Conservation (phyloP, 305 asterid genomes). For the Solanum hybrid region DNA sequence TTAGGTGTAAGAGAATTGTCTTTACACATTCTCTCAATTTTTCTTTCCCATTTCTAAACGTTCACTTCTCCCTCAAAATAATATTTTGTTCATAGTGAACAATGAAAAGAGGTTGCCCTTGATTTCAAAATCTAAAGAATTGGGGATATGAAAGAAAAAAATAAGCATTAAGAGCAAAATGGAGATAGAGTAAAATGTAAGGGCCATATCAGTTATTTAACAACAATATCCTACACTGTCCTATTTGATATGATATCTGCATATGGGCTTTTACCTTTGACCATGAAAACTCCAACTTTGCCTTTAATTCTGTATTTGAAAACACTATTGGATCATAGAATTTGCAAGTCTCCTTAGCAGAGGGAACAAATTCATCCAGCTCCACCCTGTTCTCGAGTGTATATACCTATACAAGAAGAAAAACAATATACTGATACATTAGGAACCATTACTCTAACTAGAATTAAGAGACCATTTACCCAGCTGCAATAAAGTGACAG, state of each 20-base stretch:
- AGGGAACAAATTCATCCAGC: slow-evolving; percentile 30
- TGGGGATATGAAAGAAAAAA: neutral
- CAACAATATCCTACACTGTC: neutral
- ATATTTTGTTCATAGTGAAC: neutral
- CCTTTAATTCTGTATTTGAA: slow-evolving; percentile 32
- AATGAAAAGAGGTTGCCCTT: neutral
- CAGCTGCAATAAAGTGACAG: neutral
- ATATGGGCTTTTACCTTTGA: slow-evolving; percentile 42
- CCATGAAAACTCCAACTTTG: slow-evolving; percentile 35
- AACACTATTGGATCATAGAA: slow-evolving; percentile 43
- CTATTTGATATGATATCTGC: neutral
- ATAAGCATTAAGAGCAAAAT: neutral
- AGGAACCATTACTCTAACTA: neutral
- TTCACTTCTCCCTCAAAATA: neutral
- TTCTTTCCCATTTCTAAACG: neutral
- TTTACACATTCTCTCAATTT: neutral
- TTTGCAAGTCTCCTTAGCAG: slow-evolving; percentile 32
- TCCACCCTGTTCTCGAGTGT: slow-evolving; percentile 29
- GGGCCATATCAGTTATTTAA: neutral
- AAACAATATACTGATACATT: neutral
- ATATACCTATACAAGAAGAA: slow-evolving; percentile 35
- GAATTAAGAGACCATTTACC: neutral
- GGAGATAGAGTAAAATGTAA: neutral
- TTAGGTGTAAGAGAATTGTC: neutral
- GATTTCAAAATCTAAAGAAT: neutral